Conservation (phyloP, 2,329 filamentous ascomycete species). For the Trichophaea hybrida region DNA sequence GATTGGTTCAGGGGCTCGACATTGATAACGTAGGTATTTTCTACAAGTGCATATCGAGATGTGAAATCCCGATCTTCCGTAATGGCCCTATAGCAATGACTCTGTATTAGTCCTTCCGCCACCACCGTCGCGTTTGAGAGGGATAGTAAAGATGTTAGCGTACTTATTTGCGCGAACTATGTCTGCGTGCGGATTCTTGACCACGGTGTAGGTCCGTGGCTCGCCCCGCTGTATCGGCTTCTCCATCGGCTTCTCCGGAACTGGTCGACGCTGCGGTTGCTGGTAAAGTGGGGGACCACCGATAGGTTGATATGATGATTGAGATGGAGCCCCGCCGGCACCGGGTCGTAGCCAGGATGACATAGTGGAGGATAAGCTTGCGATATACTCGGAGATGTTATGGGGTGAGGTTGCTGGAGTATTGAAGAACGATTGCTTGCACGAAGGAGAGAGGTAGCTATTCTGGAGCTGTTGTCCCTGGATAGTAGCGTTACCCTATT, state of each 20-base stretch:
- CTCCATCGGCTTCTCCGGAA: too few species aligned
- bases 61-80: background rate
- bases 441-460: too few species aligned
- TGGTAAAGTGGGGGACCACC: background rate
- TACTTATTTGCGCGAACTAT: background rate
- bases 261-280: background rate
- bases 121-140: background rate
- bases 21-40: background rate
- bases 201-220: background rate
- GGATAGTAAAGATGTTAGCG: background rate
- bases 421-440: too few species aligned
- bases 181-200: conserved; percentile 2
- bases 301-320: background rate
- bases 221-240: too few species aligned
- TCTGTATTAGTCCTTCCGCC: background rate
- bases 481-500: too few species aligned
- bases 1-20: background rate
- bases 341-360: background rate
- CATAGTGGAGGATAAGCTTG: background rate
- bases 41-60: background rate
- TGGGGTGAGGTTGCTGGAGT: too few species aligned
- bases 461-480: too few species aligned
- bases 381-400: too few species aligned
- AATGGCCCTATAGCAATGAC: background rate
- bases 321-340: background rate